Evolutionary conservation across 805 yeast species (phyloP).

Genomic region (Huiozyma sinensis): DNA sequence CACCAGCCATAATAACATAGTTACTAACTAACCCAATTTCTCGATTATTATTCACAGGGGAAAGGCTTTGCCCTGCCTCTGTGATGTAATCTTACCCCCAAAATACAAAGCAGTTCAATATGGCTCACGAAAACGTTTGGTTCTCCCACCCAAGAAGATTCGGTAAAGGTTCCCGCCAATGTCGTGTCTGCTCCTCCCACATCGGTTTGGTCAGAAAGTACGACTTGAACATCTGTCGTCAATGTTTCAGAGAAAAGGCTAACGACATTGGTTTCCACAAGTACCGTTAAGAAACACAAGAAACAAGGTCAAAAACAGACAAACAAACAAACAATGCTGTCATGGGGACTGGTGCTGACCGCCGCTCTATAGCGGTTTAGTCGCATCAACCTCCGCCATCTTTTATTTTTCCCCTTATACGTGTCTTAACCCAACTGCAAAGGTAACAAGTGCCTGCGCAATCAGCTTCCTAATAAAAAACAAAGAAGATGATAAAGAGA

Average conservation of each 20-base stretch:
- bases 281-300: conserved; percentile 62
- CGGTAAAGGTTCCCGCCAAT: conserved; percentile 99
- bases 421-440: not conserved
- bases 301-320: not conserved
- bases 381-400: too few species aligned
- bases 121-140: conserved; percentile 99
- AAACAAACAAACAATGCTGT: not conserved
- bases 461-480: too few species aligned
- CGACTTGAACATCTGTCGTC: conserved; percentile 99
- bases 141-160: conserved; percentile 99
- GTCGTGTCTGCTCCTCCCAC: conserved; percentile 99
- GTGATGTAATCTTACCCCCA: too few species aligned
- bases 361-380: not conserved
- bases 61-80: too few species aligned
- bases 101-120: conserved; percentile 31
- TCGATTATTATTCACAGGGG: not conserved
- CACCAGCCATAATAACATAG: not conserved
- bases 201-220: conserved; percentile 99
- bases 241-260: conserved; percentile 99
- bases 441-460: too few species aligned
- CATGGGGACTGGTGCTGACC: not conserved
- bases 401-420: not conserved
- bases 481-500: too few species aligned
- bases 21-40: conserved; percentile 3
- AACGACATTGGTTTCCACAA: conserved; percentile 98